Conservation (phyloP, 129 eudicot species). For the Pseudognaphalium luteoalbum region DNA sequence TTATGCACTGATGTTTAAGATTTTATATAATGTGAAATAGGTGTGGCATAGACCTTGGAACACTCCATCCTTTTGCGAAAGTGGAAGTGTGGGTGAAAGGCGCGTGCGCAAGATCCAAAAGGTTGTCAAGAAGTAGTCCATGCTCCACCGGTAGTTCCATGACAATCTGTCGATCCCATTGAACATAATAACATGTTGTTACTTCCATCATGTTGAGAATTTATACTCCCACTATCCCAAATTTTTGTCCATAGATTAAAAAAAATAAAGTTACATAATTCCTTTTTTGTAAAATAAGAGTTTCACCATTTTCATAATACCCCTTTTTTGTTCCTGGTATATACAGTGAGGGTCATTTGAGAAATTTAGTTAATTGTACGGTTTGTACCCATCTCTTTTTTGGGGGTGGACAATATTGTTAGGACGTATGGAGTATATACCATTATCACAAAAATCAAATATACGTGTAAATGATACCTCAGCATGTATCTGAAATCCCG, state of each 20-base stretch:
- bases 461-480: constrained; percentile 50
- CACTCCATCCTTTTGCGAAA: constrained; percentile 97
- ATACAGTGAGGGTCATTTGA: no score
- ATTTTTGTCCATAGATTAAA: no score
- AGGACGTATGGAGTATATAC: not conserved
- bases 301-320: no score
- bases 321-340: no score
- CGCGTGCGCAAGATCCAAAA: constrained; percentile 96
- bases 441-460: not conserved
- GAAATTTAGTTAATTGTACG: no score
- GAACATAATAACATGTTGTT: not conserved
- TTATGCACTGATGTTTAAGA: not conserved
- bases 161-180: constrained; percentile 55
- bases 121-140: constrained; percentile 92
- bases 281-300: no score
- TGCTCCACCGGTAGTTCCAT: constrained; percentile 99
- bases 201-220: not conserved
- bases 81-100: constrained; percentile 97
- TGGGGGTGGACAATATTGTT: no score
- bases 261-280: no score
- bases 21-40: not conserved
- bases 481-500: constrained; percentile 88
- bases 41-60: constrained; percentile 65
- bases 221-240: not conserved
- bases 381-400: no score